Conservation (phyloP, 2,329 filamentous ascomycete species). For the Neonectria ditissima region DNA sequence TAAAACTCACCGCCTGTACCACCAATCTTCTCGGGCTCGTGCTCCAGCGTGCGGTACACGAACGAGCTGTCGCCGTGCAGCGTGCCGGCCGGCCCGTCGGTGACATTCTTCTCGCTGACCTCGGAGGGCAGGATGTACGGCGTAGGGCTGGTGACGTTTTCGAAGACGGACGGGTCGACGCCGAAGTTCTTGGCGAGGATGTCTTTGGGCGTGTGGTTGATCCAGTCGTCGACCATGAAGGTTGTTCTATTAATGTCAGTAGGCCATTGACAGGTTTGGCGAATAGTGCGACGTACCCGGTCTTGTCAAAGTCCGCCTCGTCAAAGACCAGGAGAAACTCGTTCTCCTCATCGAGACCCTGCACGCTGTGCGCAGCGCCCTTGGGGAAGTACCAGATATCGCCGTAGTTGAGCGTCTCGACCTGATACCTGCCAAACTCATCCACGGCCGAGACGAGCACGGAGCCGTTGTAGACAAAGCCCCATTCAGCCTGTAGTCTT, state of each 20-base stretch:
- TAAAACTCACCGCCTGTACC: constrained; percentile 71
- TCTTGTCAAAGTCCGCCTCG: constrained; percentile 73
- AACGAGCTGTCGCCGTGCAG: constrained; percentile 70
- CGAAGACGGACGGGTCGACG: constrained; percentile 69
- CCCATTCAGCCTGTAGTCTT: constrained; percentile 70
- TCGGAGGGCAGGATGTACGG: constrained; percentile 73
- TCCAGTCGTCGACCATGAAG: constrained; percentile 79
- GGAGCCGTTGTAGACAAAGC: constrained; percentile 69
- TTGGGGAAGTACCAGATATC: constrained; percentile 79
- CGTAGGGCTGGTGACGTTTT: constrained; percentile 65
- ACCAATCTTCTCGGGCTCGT: constrained; percentile 67
- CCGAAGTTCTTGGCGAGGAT: constrained; percentile 78
- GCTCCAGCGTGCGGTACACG: constrained; percentile 69
- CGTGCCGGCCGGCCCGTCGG: constrained; percentile 54
- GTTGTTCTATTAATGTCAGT: constrained; percentile 71
- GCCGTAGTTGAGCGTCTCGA: constrained; percentile 67
- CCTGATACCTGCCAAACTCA: constrained; percentile 67
- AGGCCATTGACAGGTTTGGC: too few species aligned
- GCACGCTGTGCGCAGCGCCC: constrained; percentile 72
- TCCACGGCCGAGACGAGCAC: constrained; percentile 72
- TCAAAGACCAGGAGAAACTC: constrained; percentile 76
- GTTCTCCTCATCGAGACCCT: constrained; percentile 74
- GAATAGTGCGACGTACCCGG: constrained; percentile 64
- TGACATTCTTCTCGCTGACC: constrained; percentile 57
- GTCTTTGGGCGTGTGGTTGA: constrained; percentile 71